phyloP scores from a whole-genome alignment of 2,329 filamentous ascomycete genomes.

The Dactylellina cionopaga region DNA sequence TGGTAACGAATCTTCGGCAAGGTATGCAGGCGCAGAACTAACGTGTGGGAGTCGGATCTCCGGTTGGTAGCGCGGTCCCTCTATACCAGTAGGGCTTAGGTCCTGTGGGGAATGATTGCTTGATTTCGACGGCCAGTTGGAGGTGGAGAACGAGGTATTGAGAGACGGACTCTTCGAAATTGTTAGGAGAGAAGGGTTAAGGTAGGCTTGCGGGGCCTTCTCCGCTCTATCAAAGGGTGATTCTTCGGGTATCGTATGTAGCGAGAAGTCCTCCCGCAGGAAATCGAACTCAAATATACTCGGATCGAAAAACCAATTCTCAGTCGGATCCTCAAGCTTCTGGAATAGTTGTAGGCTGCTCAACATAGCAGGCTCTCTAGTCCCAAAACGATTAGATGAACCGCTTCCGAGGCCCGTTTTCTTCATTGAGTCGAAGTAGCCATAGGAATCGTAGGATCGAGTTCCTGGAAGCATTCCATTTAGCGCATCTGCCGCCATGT shows the following conservation, averaged over 20 bases:
- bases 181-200: slow-evolving; percentile 38
- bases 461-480: slow-evolving; percentile 43
- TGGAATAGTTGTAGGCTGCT: slow-evolving; percentile 43
- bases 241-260: slow-evolving; percentile 47
- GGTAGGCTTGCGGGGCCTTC: slow-evolving; percentile 38
- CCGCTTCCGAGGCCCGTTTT: slow-evolving; percentile 39
- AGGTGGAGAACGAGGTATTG: slow-evolving; percentile 36
- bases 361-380: slow-evolving; percentile 38
- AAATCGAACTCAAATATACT: slow-evolving; percentile 51
- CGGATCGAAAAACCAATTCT: slow-evolving; percentile 48
- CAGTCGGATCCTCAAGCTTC: slow-evolving; percentile 43
- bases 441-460: slow-evolving; percentile 38
- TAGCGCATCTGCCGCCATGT: slow-evolving; percentile 45
- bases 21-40: slow-evolving; percentile 39
- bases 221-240: slow-evolving; percentile 23
- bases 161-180: slow-evolving; percentile 44
- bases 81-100: slow-evolving; percentile 35
- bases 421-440: slow-evolving; percentile 50
- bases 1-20: slow-evolving; percentile 55
- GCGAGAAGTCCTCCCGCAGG: slow-evolving; percentile 46
- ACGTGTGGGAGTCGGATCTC: slow-evolving; percentile 48
- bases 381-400: slow-evolving; percentile 34
- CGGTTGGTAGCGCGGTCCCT: slow-evolving; percentile 31
- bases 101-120: slow-evolving; percentile 41
- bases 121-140: slow-evolving; percentile 26